phyloP scores from a whole-genome alignment of 306 rosid species.

The Cucumis sativus region DNA sequence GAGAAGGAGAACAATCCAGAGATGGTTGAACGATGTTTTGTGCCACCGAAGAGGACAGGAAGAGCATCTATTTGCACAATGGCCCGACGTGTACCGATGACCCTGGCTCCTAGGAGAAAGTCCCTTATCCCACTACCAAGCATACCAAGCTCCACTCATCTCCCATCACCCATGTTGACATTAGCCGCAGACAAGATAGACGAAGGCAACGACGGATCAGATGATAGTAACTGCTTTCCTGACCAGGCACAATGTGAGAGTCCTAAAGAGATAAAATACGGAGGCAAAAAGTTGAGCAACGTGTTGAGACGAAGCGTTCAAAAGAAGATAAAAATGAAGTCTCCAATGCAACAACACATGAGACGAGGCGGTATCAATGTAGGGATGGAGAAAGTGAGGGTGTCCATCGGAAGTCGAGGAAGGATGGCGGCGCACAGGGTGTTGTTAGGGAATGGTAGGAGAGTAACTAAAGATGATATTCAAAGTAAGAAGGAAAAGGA shows the following conservation, averaged over 20 bases:
- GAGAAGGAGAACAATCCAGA: conserved; percentile 91
- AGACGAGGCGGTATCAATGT: conserved; percentile 68
- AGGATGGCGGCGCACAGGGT: conserved; percentile 41
- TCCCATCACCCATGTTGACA: conserved; percentile 30
- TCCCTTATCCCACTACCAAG: conserved; percentile 78
- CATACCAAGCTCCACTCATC: conserved; percentile 30
- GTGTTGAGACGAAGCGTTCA: conserved; percentile 62
- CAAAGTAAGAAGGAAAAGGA: conserved; percentile 82
- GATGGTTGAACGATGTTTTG: conserved; percentile 27
- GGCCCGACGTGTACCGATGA: conserved; percentile 37
- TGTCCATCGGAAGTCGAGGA: conserved; percentile 81
- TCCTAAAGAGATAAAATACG: conserved; percentile 53
- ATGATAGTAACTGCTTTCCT: conserved; percentile 30
- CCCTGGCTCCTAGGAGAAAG: conserved; percentile 55
- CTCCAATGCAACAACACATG: conserved; percentile 62
- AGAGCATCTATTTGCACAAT: conserved; percentile 65
- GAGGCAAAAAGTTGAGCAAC: conserved; percentile 53
- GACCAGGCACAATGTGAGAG: conserved; percentile 46
- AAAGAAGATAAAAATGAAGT: conserved; percentile 45
- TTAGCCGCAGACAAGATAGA: conserved; percentile 38
- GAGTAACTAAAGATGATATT: conserved; percentile 47
- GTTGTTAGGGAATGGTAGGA: conserved; percentile 38
- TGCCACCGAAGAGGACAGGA: conserved; percentile 58
- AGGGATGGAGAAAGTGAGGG: conserved; percentile 78
- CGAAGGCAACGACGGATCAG: conserved; percentile 25